Evolutionary conservation across 106 monocot species (phyloP), one percentile per base, ranked within the genome.

Genomic region (Dendrobium officinale): DNA sequence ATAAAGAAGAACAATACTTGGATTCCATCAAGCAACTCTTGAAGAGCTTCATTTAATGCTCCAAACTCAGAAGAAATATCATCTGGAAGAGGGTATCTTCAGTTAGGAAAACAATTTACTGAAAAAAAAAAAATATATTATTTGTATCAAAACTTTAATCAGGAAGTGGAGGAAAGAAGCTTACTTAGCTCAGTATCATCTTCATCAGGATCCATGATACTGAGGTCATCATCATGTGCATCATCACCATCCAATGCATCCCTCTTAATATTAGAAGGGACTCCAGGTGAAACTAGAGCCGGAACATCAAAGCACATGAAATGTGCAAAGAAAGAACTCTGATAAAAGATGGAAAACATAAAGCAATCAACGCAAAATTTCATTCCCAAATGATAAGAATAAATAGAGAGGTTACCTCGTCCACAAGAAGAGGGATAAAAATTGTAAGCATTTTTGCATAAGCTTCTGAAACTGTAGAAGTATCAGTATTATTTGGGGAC

Each of bases 291-390:
- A 73, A 86, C 91, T 86, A 94, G 82, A 19, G 99, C 86, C 80
- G 99, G 95, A 80, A 99, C 99, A 83, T 99, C 99, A 87, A 99
- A 99, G 86, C 99, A 99, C 99, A 99, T 95, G 75, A 99, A 99
- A 95, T 99, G 99, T 80, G 99, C 99, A 91, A 99, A 95, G 77
- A 99, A 99, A 29, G 99, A 99, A 85, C 99, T 99, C 99, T 99
- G 78, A 44, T 75, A 43, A 20, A 82, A 33, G 75, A 76, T 49
- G 22, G 79, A 1, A 55, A 26, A 80, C 54, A 59, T 16, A 11
- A 64, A 33, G 82, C 67, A 55, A 31, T 81, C 29, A 24, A 8
- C 24, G 64, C 13, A 51, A 29, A 76, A 79, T 42, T 58, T 24
- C 42, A 77, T 20, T 4, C n/a, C 48, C 18, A 41, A 42, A 26